Percentiles rank a stretch among this genome's conserved stretches.
These are phyloP conservation scores for Flaveria ramosissima DNA, from an alignment of 129 eudicot genomes.

Conservation along the genomic window DNA sequence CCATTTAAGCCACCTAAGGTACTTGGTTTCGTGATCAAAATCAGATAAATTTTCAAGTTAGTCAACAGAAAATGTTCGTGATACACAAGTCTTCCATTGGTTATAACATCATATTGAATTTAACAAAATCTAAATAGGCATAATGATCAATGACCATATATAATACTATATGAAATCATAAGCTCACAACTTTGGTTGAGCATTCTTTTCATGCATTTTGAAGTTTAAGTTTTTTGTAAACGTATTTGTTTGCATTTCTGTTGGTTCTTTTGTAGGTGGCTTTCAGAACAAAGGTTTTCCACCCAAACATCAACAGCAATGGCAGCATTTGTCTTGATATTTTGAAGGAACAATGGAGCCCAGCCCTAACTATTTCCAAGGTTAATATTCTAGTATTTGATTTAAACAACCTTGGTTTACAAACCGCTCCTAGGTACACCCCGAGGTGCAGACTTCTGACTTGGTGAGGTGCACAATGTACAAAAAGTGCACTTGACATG, in stretches of 20 bases:
- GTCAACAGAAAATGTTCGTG: neutral
- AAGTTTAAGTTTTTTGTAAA: neutral
- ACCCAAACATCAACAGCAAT: constrained; percentile 63
- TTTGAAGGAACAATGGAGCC: constrained; percentile 75
- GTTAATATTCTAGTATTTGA: constrained; percentile 26
- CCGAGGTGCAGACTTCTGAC: too few relatives aligned
- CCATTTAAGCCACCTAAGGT: constrained; percentile 75
- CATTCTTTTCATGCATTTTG: neutral
- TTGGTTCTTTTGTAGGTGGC: constrained; percentile 44
- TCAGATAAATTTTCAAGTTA: neutral
- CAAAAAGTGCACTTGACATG: too few relatives aligned
- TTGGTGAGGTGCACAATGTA: too few relatives aligned
- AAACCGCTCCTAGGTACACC: too few relatives aligned
- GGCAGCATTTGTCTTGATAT: constrained; percentile 71
- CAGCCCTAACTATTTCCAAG: constrained; percentile 65
- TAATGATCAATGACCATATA: neutral
- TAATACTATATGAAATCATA: neutral
- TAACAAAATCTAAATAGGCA: neutral
- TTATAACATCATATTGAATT: neutral
- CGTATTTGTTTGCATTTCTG: neutral
- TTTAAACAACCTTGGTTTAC: neutral
- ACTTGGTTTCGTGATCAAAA: constrained; percentile 16
- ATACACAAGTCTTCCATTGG: neutral
- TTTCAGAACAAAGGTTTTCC: constrained; percentile 64
- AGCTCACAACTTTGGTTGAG: neutral